These are phyloP conservation scores for Moesziomyces aphidis DNA, from an alignment of 1,284 basidiomycete genomes.

Conservation along the genomic window DNA sequence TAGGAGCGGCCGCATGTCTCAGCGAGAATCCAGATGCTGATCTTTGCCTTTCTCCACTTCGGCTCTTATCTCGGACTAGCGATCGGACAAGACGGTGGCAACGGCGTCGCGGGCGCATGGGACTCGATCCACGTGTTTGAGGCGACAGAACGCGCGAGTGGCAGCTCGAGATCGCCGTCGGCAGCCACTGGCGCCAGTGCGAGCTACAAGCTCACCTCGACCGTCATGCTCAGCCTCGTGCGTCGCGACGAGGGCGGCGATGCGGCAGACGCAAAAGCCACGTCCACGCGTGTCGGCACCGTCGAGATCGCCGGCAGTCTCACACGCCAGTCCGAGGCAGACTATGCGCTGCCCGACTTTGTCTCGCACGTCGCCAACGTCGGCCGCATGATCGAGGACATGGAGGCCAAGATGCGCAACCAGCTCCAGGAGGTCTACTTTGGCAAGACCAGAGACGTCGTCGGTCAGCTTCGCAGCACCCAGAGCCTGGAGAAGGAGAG, in stretches of 20 bases:
- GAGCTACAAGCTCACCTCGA: slow-evolving; percentile 96
- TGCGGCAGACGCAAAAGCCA: slow-evolving; percentile 19
- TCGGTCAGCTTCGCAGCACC: slow-evolving; percentile 87
- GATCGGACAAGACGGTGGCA: slow-evolving; percentile 44
- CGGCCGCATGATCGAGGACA: slow-evolving; percentile 95
- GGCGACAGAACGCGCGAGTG: slow-evolving; percentile 76
- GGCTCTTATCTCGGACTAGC: slow-evolving; percentile 9
- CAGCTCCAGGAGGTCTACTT: slow-evolving; percentile 87
- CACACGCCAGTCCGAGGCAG: slow-evolving; percentile 87
- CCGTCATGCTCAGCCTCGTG: slow-evolving; percentile 93
- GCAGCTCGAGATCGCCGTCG: slow-evolving; percentile 19
- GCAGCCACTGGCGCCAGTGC: slow-evolving; percentile 77
- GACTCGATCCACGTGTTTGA: slow-evolving; percentile 99
- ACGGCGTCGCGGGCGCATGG: slow-evolving; percentile 78
- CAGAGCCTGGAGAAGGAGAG: slow-evolving; percentile 86
- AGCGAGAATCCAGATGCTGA: not conserved
- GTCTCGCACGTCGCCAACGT: slow-evolving; percentile 88
- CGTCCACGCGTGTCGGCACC: slow-evolving; percentile 73
- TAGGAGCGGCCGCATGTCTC: slow-evolving; percentile 21
- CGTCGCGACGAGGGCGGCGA: slow-evolving; percentile 72
- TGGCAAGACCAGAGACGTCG: slow-evolving; percentile 95
- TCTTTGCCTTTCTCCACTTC: not conserved
- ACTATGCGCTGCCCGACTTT: slow-evolving; percentile 51
- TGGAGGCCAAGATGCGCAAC: slow-evolving; percentile 99
- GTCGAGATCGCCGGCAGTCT: slow-evolving; percentile 92